Percentiles rank a stretch among this genome's conserved stretches.
Conservation (phyloP, 2,329 filamentous ascomycete species). For the Alternaria burnsii region DNA sequence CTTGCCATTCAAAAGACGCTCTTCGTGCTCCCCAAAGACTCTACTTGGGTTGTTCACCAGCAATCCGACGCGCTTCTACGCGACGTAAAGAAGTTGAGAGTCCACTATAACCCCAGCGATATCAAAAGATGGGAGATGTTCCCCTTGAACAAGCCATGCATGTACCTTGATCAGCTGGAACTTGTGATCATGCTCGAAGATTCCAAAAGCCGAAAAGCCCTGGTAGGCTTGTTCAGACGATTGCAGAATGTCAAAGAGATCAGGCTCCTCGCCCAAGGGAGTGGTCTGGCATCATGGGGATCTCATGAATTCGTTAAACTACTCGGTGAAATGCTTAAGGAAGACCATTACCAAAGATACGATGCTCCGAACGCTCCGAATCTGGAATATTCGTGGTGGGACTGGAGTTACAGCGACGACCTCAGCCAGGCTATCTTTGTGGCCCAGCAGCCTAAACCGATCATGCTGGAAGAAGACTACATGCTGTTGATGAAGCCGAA, state of each 20-base stretch:
- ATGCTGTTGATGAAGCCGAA: constrained; percentile 50
- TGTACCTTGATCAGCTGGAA: constrained; percentile 41
- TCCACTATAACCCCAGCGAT: constrained; percentile 34
- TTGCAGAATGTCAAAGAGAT: constrained; percentile 46
- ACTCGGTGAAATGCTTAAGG: constrained; percentile 51
- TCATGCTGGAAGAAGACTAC: constrained; percentile 50
- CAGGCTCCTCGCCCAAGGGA: constrained; percentile 41
- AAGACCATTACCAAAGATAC: constrained; percentile 54
- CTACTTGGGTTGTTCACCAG: constrained; percentile 21
- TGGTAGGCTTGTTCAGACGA: constrained; percentile 44
- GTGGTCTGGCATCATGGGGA: constrained; percentile 3
- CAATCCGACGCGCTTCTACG: constrained; percentile 29
- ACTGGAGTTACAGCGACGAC: constrained; percentile 44
- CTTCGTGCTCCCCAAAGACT: constrained; percentile 41
- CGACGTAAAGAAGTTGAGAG: constrained; percentile 45
- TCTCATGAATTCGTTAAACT: constrained; percentile 41
- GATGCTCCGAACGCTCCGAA: constrained; percentile 38
- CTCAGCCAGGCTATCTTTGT: constrained; percentile 41
- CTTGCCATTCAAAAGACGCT: constrained; percentile 48
- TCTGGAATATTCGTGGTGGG: constrained; percentile 52
- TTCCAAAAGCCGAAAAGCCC: constrained; percentile 38
- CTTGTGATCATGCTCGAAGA: constrained; percentile 28
- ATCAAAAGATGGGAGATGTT: constrained; percentile 43
- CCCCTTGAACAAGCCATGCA: constrained; percentile 42
- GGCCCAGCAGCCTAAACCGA: constrained; percentile 34